These are phyloP conservation scores for Carex littledalei DNA, from an alignment of 176 grass and related monocot genomes.

Conservation along the genomic window DNA sequence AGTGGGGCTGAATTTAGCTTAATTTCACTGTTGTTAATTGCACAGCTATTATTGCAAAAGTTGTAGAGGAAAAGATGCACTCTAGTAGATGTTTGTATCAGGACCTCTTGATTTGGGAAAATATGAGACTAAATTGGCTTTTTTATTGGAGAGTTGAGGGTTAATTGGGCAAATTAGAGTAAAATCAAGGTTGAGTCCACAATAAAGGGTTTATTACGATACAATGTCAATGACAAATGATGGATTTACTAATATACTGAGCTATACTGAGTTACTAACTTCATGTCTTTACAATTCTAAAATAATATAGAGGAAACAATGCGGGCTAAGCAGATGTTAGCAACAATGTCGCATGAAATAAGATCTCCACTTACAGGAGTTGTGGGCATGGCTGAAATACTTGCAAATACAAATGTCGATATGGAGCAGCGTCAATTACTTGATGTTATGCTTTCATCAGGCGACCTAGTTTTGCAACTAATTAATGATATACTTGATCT, in stretches of 20 bases:
- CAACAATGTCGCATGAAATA: slow-evolving; percentile 97
- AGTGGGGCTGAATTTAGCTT: not conserved
- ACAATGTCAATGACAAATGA: not conserved
- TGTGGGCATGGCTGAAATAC: slow-evolving; percentile 90
- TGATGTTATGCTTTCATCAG: slow-evolving; percentile 95
- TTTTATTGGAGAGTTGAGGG: not conserved
- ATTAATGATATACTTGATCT: slow-evolving; percentile 99
- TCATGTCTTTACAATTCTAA: not conserved
- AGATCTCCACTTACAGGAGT: slow-evolving; percentile 92
- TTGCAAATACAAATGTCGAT: slow-evolving; percentile 63
- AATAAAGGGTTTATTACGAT: not conserved
- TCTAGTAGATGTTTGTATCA: not conserved
- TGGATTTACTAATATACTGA: not conserved
- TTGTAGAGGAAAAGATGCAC: not conserved
- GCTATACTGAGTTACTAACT: not conserved
- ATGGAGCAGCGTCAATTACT: slow-evolving; percentile 75
- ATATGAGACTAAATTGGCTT: not conserved
- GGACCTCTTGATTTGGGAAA: not conserved
- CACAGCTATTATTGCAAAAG: not conserved
- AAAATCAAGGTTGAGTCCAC: not conserved
- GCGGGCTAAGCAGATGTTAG: slow-evolving; percentile 96
- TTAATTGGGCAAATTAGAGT: not conserved
- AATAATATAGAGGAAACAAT: slow-evolving; percentile 77
- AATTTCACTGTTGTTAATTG: not conserved
- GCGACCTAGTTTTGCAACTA: slow-evolving; percentile 88